A percentile compares a stretch with the other conserved stretches of the same genome.
Conservation (phyloP, 169 alveolate genomes). For the Eimeria necatrix region DNA sequence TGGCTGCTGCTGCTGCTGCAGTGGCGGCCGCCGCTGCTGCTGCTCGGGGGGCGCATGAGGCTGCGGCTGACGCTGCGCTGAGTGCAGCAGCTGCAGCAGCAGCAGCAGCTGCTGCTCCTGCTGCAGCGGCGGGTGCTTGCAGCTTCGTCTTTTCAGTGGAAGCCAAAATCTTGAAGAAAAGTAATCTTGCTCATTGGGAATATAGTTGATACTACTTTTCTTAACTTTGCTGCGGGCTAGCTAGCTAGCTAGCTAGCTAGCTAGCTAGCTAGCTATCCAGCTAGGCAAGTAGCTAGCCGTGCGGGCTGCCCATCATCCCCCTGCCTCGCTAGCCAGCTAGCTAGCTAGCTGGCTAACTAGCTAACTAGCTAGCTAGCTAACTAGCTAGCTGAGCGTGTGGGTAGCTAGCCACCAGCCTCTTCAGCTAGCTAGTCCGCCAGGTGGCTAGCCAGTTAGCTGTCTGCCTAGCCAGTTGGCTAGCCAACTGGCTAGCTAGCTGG, state of each 20-base stretch:
- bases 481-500: too few species aligned
- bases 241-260: not conserved
- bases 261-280: not conserved
- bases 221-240: not conserved
- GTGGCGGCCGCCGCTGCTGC: not conserved
- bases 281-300: not conserved
- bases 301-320: not conserved
- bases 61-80: not conserved
- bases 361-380: not conserved
- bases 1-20: not conserved
- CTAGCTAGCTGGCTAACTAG: not conserved
- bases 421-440: too few species aligned
- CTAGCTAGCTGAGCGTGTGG: too few species aligned
- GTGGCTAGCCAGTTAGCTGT: too few species aligned
- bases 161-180: not conserved
- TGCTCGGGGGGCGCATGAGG: not conserved
- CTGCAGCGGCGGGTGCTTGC: not conserved
- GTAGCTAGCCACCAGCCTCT: too few species aligned
- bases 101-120: not conserved
- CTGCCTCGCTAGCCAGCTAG: not conserved
- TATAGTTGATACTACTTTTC: too few species aligned
- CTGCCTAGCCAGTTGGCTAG: too few species aligned
- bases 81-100: not conserved
- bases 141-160: not conserved
- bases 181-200: not conserved